Evolutionary conservation across 768 basidiomycete species (phyloP).

Genomic region (Lanmaoa rubissima): DNA sequence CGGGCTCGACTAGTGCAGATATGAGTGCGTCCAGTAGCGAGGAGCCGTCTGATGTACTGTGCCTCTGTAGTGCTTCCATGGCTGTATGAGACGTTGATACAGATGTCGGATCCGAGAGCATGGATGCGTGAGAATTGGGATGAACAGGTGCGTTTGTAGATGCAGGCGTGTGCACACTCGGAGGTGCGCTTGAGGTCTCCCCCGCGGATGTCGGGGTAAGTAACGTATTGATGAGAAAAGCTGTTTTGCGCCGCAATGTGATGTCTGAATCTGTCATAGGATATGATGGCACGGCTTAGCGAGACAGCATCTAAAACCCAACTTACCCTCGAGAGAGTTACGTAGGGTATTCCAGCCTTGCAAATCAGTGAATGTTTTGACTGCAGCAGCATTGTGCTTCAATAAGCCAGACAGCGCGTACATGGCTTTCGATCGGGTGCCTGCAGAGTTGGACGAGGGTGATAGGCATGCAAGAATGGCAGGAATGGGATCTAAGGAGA

Average conservation of each 20-base stretch:
- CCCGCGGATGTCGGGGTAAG: conserved; percentile 46
- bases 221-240: conserved; percentile 73
- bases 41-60: conserved; percentile 29
- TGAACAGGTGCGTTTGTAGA: conserved; percentile 44
- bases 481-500: conserved; percentile 64
- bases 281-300: conserved; percentile 4
- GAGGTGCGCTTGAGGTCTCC: conserved; percentile 1
- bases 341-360: conserved; percentile 67
- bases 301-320: neutral
- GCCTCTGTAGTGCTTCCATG: conserved; percentile 44
- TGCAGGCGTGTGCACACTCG: conserved; percentile 21
- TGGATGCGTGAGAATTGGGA: conserved; percentile 69
- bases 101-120: conserved; percentile 50
- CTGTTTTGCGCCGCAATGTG: conserved; percentile 70
- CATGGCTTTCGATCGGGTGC: conserved; percentile 73
- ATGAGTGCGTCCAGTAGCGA: conserved; percentile 51
- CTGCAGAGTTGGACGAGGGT: conserved; percentile 48
- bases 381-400: conserved; percentile 73
- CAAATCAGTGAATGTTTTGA: conserved; percentile 46
- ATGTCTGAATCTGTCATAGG: conserved; percentile 66
- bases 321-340: conserved; percentile 57
- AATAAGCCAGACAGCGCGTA: conserved; percentile 78
- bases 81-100: conserved; percentile 52
- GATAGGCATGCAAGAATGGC: conserved; percentile 60
- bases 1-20: conserved; percentile 49